phyloP scores from a whole-genome alignment of 2,329 filamentous ascomycete genomes.

The Phyllosticta citrichinensis region DNA sequence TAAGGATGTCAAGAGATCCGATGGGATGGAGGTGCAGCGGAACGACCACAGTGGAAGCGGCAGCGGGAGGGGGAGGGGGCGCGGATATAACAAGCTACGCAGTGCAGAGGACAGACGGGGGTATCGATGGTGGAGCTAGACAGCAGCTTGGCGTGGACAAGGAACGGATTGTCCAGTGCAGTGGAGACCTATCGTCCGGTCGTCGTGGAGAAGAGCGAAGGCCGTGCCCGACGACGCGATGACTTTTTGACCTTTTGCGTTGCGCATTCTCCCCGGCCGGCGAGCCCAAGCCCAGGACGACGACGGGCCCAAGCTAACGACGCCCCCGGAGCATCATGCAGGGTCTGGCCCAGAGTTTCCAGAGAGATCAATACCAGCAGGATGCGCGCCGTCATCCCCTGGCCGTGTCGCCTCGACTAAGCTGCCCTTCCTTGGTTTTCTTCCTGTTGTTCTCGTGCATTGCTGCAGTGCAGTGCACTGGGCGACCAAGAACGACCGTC shows the following conservation, averaged over 20 bases:
- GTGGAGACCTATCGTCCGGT: background rate
- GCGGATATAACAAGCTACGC: background rate
- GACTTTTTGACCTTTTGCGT: background rate
- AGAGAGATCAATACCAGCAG: background rate
- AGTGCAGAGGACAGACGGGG: background rate
- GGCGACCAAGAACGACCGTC: background rate
- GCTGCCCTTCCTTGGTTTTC: too few species aligned
- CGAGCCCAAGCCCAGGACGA: background rate
- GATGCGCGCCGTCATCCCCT: too few species aligned
- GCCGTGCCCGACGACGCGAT: background rate
- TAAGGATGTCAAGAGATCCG: background rate
- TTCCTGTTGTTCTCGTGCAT: too few species aligned
- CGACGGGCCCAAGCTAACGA: background rate
- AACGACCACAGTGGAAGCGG: background rate
- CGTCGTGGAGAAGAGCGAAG: background rate
- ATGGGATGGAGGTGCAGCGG: background rate
- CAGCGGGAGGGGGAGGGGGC: conserved; percentile 1
- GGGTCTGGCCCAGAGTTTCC: background rate
- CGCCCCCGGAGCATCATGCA: background rate
- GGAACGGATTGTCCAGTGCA: background rate
- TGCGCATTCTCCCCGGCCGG: background rate
- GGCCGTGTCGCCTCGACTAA: background rate
- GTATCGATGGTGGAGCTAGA: background rate
- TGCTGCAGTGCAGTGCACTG: too few species aligned
- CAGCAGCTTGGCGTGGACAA: background rate